phyloP scores from a whole-genome alignment of 225 moss, liverwort and hornwort species.

The Pleurozium schreberi region DNA sequence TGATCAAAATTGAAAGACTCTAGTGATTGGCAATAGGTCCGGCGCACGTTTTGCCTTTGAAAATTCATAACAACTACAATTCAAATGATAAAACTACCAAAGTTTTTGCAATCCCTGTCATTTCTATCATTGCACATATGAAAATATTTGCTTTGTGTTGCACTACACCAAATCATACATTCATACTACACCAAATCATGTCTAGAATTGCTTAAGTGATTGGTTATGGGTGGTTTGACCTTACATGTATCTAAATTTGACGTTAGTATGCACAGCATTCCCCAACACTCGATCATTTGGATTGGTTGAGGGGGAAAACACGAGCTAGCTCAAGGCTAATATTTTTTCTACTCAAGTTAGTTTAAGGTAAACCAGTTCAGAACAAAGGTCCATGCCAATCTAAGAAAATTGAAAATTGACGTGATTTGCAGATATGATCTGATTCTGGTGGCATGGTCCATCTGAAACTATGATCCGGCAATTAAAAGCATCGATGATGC shows the following conservation, averaged over 20 bases:
- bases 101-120: too few species aligned
- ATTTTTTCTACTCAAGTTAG: neutral
- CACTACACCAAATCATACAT: too few species aligned
- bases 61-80: too few species aligned
- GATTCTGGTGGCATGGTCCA: neutral
- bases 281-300: neutral
- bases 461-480: neutral
- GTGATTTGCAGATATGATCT: neutral
- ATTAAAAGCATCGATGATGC: neutral
- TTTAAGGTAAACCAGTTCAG: neutral
- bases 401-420: neutral
- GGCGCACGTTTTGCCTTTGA: too few species aligned
- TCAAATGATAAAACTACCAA: too few species aligned
- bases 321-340: neutral
- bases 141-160: too few species aligned
- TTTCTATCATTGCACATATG: too few species aligned
- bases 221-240: too few species aligned
- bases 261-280: neutral
- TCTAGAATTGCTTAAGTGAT: too few species aligned
- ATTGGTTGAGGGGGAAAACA: neutral
- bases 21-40: too few species aligned
- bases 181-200: too few species aligned
- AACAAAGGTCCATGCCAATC: neutral
- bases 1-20: too few species aligned
- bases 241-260: neutral